Evolutionary conservation across 805 yeast species (phyloP).

Genomic region (Lachancea fermentati): DNA sequence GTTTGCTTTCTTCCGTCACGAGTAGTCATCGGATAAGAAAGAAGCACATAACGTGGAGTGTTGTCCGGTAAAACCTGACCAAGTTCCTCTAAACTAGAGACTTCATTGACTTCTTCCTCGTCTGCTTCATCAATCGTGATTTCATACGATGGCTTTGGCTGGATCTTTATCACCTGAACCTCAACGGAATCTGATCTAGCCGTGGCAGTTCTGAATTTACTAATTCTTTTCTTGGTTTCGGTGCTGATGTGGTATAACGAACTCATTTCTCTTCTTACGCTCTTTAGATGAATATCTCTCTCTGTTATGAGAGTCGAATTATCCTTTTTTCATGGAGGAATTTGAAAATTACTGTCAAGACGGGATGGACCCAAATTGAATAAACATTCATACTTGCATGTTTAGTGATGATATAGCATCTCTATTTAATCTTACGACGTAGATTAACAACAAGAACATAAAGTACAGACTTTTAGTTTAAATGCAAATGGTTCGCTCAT

Average conservation of each 20-base stretch:
- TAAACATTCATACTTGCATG: background rate
- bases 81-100: conserved; percentile 49
- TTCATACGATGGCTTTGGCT: conserved; percentile 30
- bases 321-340: background rate
- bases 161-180: conserved; percentile 44
- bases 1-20: conserved; percentile 67
- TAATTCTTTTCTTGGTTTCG: conserved; percentile 53
- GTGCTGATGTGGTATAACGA: conserved; percentile 58
- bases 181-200: conserved; percentile 57
- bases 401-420: background rate
- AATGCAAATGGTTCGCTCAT: conserved; percentile 7
- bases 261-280: conserved; percentile 29
- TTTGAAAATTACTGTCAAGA: background rate
- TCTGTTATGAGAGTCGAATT: background rate
- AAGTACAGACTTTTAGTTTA: background rate
- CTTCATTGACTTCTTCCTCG: conserved; percentile 47
- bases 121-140: conserved; percentile 35
- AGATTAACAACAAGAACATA: background rate
- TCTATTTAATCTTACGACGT: background rate
- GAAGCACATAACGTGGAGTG: conserved; percentile 65
- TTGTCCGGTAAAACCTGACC: conserved; percentile 77
- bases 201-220: conserved; percentile 69
- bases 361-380: background rate
- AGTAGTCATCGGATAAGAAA: conserved; percentile 68
- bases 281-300: background rate